Conservation (phyloP, 805 yeast genomes). For the Nakazawaea wickerhamii region DNA sequence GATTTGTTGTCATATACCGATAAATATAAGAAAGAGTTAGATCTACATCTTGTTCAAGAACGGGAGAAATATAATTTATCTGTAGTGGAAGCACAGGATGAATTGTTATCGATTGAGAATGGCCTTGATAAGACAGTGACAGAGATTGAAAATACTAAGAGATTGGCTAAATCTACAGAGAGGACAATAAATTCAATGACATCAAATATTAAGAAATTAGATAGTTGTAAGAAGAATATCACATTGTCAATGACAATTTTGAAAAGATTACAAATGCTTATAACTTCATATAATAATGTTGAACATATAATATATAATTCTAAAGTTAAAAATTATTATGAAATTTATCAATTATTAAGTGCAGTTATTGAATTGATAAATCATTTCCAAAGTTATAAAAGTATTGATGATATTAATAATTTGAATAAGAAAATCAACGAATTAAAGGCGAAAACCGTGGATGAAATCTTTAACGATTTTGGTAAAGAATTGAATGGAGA, state of each 20-base stretch:
- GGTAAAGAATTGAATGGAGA: slow-evolving; percentile 41
- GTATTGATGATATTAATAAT: slow-evolving; percentile 73
- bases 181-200: slow-evolving; percentile 64
- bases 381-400: slow-evolving; percentile 74
- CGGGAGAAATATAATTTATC: slow-evolving; percentile 27
- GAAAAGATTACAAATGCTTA: slow-evolving; percentile 81
- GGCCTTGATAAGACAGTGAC: slow-evolving; percentile 37
- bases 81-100: slow-evolving; percentile 20
- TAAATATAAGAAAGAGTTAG: slow-evolving; percentile 44
- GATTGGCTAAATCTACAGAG: slow-evolving; percentile 51
- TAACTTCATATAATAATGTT: slow-evolving; percentile 65
- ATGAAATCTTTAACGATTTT: slow-evolving; percentile 70
- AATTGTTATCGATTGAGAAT: slow-evolving; percentile 16
- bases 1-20: slow-evolving; percentile 44
- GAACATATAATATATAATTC: slow-evolving; percentile 35
- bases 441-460: slow-evolving; percentile 56
- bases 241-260: slow-evolving; percentile 81
- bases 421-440: slow-evolving; percentile 55
- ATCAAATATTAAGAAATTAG: slow-evolving; percentile 68
- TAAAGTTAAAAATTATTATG: slow-evolving; percentile 33
- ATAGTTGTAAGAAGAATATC: slow-evolving; percentile 77
- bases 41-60: slow-evolving; percentile 35
- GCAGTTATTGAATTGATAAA: slow-evolving; percentile 70
- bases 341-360: slow-evolving; percentile 55
- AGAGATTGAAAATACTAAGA: slow-evolving; percentile 42